Evolutionary conservation across 2,329 filamentous ascomycete genomes (phyloP).

Genomic region (Arthrobotrys sinensis): DNA sequence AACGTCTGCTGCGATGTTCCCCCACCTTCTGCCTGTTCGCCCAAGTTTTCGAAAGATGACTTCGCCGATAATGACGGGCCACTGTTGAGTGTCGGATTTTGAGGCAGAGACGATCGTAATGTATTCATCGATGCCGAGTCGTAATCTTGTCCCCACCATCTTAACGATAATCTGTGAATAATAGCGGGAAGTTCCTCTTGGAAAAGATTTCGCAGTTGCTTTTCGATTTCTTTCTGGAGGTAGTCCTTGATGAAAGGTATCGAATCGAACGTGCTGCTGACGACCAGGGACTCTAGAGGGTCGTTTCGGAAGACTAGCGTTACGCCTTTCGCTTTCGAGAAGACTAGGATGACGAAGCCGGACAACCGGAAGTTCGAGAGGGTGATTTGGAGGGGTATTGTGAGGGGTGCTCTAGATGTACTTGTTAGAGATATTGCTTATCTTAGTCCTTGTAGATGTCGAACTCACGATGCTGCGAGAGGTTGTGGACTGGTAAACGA

Average conservation of each 20-base stretch:
- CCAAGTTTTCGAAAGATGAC: slow-evolving; percentile 74
- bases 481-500: slow-evolving; percentile 93
- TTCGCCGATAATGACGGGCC: slow-evolving; percentile 49
- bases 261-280: slow-evolving; percentile 98
- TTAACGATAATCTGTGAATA: slow-evolving; percentile 90
- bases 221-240: slow-evolving; percentile 94
- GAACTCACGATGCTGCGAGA: slow-evolving; percentile 80
- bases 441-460: slow-evolving; percentile 2
- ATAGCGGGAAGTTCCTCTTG: slow-evolving; percentile 98
- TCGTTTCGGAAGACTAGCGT: slow-evolving; percentile 98
- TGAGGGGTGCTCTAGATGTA: slow-evolving; percentile 78
- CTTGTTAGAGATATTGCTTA: slow-evolving; percentile 11
- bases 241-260: slow-evolving; percentile 99
- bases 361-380: slow-evolving; percentile 95
- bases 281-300: slow-evolving; percentile 95
- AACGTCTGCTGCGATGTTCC: slow-evolving; percentile 67
- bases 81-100: slow-evolving; percentile 60
- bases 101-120: slow-evolving; percentile 36
- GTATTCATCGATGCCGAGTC: slow-evolving; percentile 65
- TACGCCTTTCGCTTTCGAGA: slow-evolving; percentile 96
- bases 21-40: slow-evolving; percentile 70
- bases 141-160: slow-evolving; percentile 91
- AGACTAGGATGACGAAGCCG: slow-evolving; percentile 97
- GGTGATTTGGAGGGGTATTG: slow-evolving; percentile 97
- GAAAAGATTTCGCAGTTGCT: slow-evolving; percentile 90